A percentile compares a stretch with the other conserved stretches of the same genome.
Conservation (phyloP, 2,329 filamentous ascomycete genomes). For the Fusarium musae region DNA sequence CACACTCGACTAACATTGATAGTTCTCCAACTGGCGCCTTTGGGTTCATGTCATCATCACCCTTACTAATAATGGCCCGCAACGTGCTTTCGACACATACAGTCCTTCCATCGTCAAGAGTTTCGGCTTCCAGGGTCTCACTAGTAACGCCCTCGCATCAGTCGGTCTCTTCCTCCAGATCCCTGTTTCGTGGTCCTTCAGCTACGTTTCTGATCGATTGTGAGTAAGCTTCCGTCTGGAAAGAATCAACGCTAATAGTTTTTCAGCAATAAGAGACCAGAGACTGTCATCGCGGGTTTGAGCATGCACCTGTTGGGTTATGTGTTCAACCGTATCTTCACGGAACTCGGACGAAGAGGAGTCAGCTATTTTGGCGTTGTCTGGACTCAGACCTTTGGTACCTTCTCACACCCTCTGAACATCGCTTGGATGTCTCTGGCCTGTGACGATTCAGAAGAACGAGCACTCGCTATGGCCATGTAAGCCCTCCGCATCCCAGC, state of each 20-base stretch:
- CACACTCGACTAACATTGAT: neutral
- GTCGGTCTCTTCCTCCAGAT: conserved; percentile 65
- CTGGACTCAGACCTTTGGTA: conserved; percentile 66
- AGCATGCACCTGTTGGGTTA: conserved; percentile 61
- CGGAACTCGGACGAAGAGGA: conserved; percentile 54
- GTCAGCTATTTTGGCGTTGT: conserved; percentile 65
- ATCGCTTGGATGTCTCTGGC: conserved; percentile 69
- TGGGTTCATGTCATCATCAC: conserved; percentile 64
- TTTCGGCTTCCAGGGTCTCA: conserved; percentile 61
- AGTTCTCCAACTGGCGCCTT: conserved; percentile 63
- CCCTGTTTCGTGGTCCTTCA: conserved; percentile 62
- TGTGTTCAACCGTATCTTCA: conserved; percentile 65
- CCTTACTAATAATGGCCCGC: conserved; percentile 59
- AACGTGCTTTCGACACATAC: conserved; percentile 62
- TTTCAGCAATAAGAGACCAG: conserved; percentile 57
- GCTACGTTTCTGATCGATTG: conserved; percentile 63
- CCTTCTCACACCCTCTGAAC: conserved; percentile 66
- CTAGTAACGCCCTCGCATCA: conserved; percentile 64
- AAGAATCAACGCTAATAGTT: fast-evolving
- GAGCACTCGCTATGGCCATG: conserved; percentile 69
- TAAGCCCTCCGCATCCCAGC: conserved; percentile 41
- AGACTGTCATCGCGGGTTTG: conserved; percentile 63
- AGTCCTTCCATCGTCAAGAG: conserved; percentile 63
- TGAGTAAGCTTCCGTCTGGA: conserved; percentile 42
- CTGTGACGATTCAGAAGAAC: conserved; percentile 66